These are phyloP conservation scores for Aspergillus thermomutatus DNA, from an alignment of 2,329 filamentous ascomycete species.

Conservation along the genomic window DNA sequence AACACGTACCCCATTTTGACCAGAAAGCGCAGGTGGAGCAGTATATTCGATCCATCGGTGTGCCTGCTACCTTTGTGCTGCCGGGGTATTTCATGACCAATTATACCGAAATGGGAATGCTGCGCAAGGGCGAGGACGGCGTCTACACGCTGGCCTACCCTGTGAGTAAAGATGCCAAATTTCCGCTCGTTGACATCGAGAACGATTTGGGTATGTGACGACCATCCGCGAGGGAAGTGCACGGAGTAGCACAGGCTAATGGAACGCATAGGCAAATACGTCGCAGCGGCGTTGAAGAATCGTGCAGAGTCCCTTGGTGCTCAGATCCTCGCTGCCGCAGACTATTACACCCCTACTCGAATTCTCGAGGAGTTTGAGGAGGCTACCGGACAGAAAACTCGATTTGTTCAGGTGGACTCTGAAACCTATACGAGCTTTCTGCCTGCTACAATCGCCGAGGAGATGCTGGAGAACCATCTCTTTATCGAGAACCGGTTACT, in stretches of 20 bases:
- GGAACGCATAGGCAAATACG: constrained; percentile 16
- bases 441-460: constrained; percentile 30
- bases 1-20: constrained; percentile 39
- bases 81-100: constrained; percentile 46
- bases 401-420: constrained; percentile 19
- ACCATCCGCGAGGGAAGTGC: too few relatives aligned
- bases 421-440: constrained; percentile 25
- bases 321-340: constrained; percentile 44
- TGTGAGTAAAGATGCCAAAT: constrained; percentile 22
- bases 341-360: constrained; percentile 39
- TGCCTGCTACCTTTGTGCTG: constrained; percentile 41
- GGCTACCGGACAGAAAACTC: constrained; percentile 39
- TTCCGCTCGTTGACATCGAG: constrained; percentile 46
- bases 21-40: constrained; percentile 38
- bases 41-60: constrained; percentile 32
- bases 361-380: constrained; percentile 39
- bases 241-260: too few relatives aligned
- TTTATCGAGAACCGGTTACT: constrained; percentile 55
- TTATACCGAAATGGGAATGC: constrained; percentile 18
- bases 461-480: constrained; percentile 54
- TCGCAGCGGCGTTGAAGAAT: constrained; percentile 32
- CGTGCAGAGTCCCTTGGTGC: constrained; percentile 45
- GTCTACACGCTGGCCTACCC: constrained; percentile 24
- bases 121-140: constrained; percentile 27
- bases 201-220: constrained; percentile 9